Base-by-base conservation (phyloP, 2,329 filamentous ascomycete genomes). In the Ophiosphaerella korrae region DNA sequence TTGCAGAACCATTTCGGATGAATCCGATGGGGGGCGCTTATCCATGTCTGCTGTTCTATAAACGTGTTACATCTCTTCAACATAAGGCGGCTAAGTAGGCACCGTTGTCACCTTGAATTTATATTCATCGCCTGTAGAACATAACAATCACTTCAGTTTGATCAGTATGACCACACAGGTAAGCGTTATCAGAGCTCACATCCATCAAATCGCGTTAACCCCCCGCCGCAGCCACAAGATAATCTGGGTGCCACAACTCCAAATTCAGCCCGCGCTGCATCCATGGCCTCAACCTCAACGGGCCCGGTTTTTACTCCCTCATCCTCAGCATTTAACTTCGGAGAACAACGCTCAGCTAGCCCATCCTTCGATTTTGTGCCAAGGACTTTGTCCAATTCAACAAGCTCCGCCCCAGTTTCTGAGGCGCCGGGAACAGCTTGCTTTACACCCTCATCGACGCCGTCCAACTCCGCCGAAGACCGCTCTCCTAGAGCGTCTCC, bases 1-100 rank as follows among this genome's bases (percentile, higher is more conserved):
- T 23, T 43, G 49, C 49, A 52, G 49, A 26, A 50, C 32, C 37
- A 40, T 44, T n/a, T 24, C 7, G 12, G 35, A 36, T 42, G 23
- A 36, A 3, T 31, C 45, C 36, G 39, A 38, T 21, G 37, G 4
- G 4, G 39, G 49, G 43, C 49, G 49, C 37, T 32, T 47, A 52
- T 35, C 16, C 18, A 35, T 36, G 36, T 41, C 37, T 45, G 26
- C 6, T 29, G 26, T 29, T 9, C 26, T 29, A 8, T 29, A 29
- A 29, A 29, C 3, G 11, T 29, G 26, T 29, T 5, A 29, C 11
- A 29, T 29, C 26, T 11, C 26, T 29, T 29, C 26, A 29, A 29
- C 26, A 29, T 11, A 11, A 29, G 26, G 7, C 5, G 26, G 26
- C 7, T 29, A 29, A 29, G 7, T 29, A 8, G 11, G 26, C 26